phyloP scores from a whole-genome alignment of 495 filamentous ascomycete genomes.

The Annulohypoxylon stygium region DNA sequence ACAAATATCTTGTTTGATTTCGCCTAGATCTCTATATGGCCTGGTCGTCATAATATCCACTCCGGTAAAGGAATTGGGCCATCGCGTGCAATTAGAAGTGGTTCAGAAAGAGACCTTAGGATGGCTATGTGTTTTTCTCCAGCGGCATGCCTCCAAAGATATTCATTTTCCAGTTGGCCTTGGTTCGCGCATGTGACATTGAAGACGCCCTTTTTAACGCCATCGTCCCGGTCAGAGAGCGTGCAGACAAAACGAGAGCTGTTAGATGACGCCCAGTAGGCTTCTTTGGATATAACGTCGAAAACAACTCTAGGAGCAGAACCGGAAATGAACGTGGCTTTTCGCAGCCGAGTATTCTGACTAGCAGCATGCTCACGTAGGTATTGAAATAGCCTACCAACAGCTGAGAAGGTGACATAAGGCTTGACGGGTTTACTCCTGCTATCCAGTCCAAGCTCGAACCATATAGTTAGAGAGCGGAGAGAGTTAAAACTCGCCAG shows the following conservation, averaged over 20 bases:
- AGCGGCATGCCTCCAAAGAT: not conserved
- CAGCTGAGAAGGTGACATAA: constrained; percentile 11
- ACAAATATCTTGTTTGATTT: too few relatives aligned
- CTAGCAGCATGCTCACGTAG: not conserved
- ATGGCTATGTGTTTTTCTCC: not conserved
- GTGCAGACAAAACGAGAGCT: constrained; percentile 13
- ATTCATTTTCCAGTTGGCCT: not conserved
- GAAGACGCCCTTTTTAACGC: not conserved
- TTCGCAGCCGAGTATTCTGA: not conserved
- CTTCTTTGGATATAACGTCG: not conserved
- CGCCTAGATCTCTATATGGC: too few relatives aligned
- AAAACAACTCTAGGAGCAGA: not conserved
- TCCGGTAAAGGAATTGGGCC: not conserved
- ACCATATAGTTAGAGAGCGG: constrained; percentile 4
- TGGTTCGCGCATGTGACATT: not conserved
- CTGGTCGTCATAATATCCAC: not conserved
- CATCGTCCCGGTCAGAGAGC: constrained; percentile 12
- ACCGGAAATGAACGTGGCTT: not conserved
- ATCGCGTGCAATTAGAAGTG: not conserved
- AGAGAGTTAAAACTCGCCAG: constrained; percentile 3
- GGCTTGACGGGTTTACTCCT: not conserved
- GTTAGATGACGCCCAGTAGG: not conserved
- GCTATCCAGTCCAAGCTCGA: constrained; percentile 1
- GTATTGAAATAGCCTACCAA: not conserved
- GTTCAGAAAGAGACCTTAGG: not conserved